A percentile compares a stretch with the other conserved stretches of the same genome.
These are phyloP conservation scores for Turnera subulata DNA, from an alignment of 345 rosid species.

Conservation along the genomic window DNA sequence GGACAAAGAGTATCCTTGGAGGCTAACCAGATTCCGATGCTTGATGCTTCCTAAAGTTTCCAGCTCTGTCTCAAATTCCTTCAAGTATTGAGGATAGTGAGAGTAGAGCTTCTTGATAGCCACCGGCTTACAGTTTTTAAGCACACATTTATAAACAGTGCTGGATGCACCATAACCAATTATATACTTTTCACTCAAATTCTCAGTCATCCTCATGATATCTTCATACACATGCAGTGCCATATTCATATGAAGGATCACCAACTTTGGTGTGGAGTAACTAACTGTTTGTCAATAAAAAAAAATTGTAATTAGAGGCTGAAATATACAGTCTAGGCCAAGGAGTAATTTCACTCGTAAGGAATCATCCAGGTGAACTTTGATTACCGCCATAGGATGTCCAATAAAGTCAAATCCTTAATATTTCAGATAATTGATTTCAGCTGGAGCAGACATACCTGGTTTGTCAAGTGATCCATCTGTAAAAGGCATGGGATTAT, in stretches of 20 bases:
- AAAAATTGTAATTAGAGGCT: conserved; percentile 12
- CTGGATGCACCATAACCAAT: conserved; percentile 92
- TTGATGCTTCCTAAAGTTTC: conserved; percentile 88
- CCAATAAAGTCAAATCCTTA: no score
- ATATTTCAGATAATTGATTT: no score
- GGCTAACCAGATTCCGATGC: conserved; percentile 87
- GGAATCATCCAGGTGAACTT: no score
- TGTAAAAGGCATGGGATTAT: conserved; percentile 50
- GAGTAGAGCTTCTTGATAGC: conserved; percentile 93
- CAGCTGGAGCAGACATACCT: conserved; percentile 51
- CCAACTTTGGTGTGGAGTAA: conserved; percentile 72
- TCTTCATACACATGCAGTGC: conserved; percentile 96
- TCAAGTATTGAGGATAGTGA: conserved; percentile 69
- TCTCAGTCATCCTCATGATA: conserved; percentile 98
- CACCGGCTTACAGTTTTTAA: conserved; percentile 90
- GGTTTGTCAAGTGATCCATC: conserved; percentile 89
- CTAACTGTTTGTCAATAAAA: conserved; percentile 39
- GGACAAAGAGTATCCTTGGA: conserved; percentile 86
- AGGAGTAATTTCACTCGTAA: no score
- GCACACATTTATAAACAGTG: conserved; percentile 87
- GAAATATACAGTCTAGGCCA: no score
- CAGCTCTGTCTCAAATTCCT: conserved; percentile 90
- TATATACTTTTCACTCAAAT: conserved; percentile 81
- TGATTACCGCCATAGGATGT: no score
- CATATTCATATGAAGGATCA: conserved; percentile 96